A percentile compares a stretch with the other conserved stretches of the same genome.
phyloP scores from a whole-genome alignment of 2,329 filamentous ascomycete species.

The Dactylonectria macrodidyma region DNA sequence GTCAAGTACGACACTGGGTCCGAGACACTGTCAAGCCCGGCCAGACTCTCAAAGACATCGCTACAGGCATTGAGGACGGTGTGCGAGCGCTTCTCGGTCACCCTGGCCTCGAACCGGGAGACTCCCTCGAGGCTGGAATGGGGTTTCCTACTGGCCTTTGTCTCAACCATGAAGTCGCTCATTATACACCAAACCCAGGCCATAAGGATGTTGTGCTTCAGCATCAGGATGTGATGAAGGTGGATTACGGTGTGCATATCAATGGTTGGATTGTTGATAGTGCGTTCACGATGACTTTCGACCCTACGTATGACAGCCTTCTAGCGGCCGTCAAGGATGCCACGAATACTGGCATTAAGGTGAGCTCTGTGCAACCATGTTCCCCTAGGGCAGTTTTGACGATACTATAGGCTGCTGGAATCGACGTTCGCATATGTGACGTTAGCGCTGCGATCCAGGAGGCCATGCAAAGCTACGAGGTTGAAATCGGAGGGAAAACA shows the following conservation, averaged over 20 bases:
- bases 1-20: conserved; percentile 85
- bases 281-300: conserved; percentile 82
- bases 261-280: conserved; percentile 84
- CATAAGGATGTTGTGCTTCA: conserved; percentile 78
- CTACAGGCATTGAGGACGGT: conserved; percentile 84
- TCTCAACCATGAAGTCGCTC: conserved; percentile 62
- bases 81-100: conserved; percentile 83
- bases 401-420: conserved; percentile 70
- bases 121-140: conserved; percentile 69
- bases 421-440: conserved; percentile 88
- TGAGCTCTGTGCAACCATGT: no score
- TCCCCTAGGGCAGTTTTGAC: conserved; percentile 20
- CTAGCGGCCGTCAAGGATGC: conserved; percentile 79
- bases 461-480: conserved; percentile 91
- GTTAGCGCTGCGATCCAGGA: conserved; percentile 88
- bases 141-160: conserved; percentile 81
- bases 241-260: conserved; percentile 84
- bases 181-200: conserved; percentile 87
- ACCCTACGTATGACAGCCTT: conserved; percentile 80
- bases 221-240: conserved; percentile 81
- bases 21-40: conserved; percentile 85
- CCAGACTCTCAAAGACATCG: conserved; percentile 81
- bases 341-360: conserved; percentile 86
- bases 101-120: conserved; percentile 75
- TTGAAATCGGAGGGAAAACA: conserved; percentile 83